Conservation (phyloP, 1,139 yeast genomes). For the Debaryomycetaceae sp. region DNA sequence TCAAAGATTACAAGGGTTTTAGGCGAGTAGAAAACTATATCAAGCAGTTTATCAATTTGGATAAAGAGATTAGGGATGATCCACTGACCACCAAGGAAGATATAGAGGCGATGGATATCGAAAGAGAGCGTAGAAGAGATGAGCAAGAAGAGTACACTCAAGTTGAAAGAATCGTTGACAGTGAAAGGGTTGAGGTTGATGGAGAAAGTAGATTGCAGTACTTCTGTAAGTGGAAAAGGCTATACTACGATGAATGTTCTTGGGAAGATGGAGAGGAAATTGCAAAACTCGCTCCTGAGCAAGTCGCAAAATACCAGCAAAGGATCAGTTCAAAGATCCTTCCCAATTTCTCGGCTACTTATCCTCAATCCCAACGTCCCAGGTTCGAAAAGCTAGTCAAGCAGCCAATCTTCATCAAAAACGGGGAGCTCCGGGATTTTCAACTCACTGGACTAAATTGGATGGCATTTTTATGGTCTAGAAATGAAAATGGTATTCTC, state of each 20-base stretch:
- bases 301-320: slow-evolving; percentile 79
- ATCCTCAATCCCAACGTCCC: slow-evolving; percentile 72
- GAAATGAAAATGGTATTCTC: slow-evolving; percentile 94
- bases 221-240: slow-evolving; percentile 88
- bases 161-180: slow-evolving; percentile 87
- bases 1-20: slow-evolving; percentile 63
- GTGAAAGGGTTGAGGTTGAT: slow-evolving; percentile 64
- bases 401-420: slow-evolving; percentile 88
- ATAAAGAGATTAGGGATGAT: slow-evolving; percentile 72
- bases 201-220: slow-evolving; percentile 73
- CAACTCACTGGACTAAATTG: slow-evolving; percentile 97
- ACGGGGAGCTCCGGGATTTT: slow-evolving; percentile 92
- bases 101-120: slow-evolving; percentile 88
- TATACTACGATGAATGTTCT: slow-evolving; percentile 92
- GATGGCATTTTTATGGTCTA: slow-evolving; percentile 99
- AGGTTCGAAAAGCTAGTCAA: slow-evolving; percentile 78
- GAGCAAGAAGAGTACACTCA: slow-evolving; percentile 79
- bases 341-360: slow-evolving; percentile 77
- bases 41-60: slow-evolving; percentile 68
- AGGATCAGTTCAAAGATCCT: slow-evolving; percentile 79
- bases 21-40: slow-evolving; percentile 90
- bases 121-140: slow-evolving; percentile 78
- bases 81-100: slow-evolving; percentile 85
- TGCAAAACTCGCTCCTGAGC: slow-evolving; percentile 78
- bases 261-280: slow-evolving; percentile 95